phyloP scores from a whole-genome alignment of 2,329 filamentous ascomycete species.

The Pseudogymnoascus sp. region DNA sequence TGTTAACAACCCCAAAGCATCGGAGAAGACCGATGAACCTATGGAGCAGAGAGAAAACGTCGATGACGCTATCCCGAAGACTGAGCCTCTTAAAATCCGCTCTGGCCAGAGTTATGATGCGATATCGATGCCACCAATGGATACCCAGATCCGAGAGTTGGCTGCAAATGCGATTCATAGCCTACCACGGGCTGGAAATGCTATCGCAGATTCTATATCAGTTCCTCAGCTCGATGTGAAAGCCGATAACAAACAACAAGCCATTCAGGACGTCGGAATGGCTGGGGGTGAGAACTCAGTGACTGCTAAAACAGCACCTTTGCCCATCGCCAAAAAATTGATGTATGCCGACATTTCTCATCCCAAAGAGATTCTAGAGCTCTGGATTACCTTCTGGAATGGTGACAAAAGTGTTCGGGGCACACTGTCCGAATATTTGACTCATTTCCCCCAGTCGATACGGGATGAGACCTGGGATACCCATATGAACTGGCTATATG shows the following conservation, averaged over 20 bases:
- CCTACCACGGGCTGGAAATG: not conserved
- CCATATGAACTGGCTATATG: not conserved
- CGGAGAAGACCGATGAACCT: not conserved
- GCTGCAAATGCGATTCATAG: not conserved
- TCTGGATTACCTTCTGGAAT: not conserved
- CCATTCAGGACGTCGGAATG: not conserved
- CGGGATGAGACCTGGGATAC: not conserved
- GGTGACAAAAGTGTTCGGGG: not conserved
- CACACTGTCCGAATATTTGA: not conserved
- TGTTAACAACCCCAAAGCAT: not conserved
- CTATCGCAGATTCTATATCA: not conserved
- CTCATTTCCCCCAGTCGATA: not conserved
- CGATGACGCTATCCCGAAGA: not conserved
- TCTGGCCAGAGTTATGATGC: not conserved
- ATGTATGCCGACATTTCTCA: not conserved
- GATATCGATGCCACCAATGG: not conserved
- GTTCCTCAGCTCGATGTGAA: not conserved
- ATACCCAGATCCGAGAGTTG: not conserved
- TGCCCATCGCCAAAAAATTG: not conserved
- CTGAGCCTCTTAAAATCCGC: not conserved
- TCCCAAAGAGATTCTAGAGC: not conserved
- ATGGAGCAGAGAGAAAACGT: too few relatives aligned
- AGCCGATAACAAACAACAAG: not conserved
- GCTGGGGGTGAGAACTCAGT: not conserved
- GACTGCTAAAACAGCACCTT: not conserved